phyloP scores from a whole-genome alignment of 2,329 filamentous ascomycete genomes.

The Apiospora koreana region DNA sequence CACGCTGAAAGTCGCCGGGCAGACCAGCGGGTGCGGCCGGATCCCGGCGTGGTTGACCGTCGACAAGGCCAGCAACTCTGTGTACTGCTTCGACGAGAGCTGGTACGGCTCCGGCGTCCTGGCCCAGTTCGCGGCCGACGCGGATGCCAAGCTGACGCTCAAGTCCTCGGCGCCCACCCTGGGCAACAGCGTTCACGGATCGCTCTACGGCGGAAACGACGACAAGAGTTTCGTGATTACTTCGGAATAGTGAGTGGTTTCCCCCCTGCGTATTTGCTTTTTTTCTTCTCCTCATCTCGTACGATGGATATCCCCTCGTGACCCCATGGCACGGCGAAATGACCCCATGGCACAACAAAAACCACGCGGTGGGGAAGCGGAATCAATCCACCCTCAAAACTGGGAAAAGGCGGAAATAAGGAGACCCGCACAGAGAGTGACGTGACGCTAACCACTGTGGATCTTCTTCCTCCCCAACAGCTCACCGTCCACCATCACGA shows the following conservation, averaged over 20 bases:
- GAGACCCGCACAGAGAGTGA: constrained; percentile 12
- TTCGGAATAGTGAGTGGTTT: constrained; percentile 42
- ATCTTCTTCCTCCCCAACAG: constrained; percentile 24
- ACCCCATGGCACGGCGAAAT: neutral
- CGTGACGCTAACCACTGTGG: neutral
- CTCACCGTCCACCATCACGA: constrained; percentile 43
- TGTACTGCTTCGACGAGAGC: constrained; percentile 41
- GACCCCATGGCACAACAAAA: neutral
- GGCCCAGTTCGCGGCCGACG: constrained; percentile 34
- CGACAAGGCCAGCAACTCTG: constrained; percentile 29
- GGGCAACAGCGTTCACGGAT: constrained; percentile 42
- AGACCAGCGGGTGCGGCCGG: constrained; percentile 32
- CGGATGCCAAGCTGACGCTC: constrained; percentile 33
- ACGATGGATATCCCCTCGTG: neutral
- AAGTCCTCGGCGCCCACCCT: constrained; percentile 32
- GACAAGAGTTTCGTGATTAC: constrained; percentile 43
- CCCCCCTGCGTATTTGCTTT: neutral
- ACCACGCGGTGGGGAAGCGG: neutral
- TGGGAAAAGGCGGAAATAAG: neutral
- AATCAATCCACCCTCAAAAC: neutral
- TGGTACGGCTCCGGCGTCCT: constrained; percentile 37
- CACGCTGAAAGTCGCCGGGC: constrained; percentile 30
- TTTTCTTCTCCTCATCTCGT: neutral
- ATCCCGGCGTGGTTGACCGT: constrained; percentile 41
- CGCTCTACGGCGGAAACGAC: constrained; percentile 39